phyloP scores from a whole-genome alignment of 1,139 yeast genomes.

The Candida sp. region DNA sequence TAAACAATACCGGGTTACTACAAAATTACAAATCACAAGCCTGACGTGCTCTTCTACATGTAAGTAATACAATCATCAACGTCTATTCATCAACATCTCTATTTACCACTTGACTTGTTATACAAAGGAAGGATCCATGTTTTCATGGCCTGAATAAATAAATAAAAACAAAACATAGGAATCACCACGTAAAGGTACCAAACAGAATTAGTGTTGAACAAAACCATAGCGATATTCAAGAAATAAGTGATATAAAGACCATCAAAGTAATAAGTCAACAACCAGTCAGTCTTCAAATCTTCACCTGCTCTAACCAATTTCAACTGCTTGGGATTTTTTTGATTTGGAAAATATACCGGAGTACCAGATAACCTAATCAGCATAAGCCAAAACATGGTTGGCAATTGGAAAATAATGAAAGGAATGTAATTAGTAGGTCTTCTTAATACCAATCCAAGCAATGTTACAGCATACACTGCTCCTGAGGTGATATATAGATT shows the following conservation, averaged over 20 bases:
- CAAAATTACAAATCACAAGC: no score
- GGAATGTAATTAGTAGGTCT: slow-evolving; percentile 56
- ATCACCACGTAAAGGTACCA: slow-evolving; percentile 54
- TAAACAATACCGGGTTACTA: no score
- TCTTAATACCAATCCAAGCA: slow-evolving; percentile 40
- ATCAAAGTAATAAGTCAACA: slow-evolving; percentile 78
- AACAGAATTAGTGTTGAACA: slow-evolving; percentile 55
- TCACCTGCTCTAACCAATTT: slow-evolving; percentile 55
- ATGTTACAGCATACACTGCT: slow-evolving; percentile 37
- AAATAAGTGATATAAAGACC: slow-evolving; percentile 67
- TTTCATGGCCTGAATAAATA: slow-evolving; percentile 24
- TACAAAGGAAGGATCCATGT: slow-evolving; percentile 25
- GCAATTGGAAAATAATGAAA: slow-evolving; percentile 54
- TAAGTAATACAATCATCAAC: no score
- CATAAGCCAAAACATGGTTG: slow-evolving; percentile 54
- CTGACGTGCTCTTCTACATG: no score
- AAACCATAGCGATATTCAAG: slow-evolving; percentile 51
- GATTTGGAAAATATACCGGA: slow-evolving; percentile 46
- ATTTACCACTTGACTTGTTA: background rate
- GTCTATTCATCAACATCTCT: no score
- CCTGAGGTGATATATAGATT: slow-evolving; percentile 51
- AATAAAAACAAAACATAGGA: slow-evolving; percentile 56
- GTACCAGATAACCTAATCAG: slow-evolving; percentile 64
- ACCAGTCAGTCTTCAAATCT: slow-evolving; percentile 55
- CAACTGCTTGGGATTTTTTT: slow-evolving; percentile 15